Evolutionary conservation across 2,329 filamentous ascomycete genomes (phyloP), one percentile per base, ranked within the genome.

Genomic region (Trichophyton schoenleinii): DNA sequence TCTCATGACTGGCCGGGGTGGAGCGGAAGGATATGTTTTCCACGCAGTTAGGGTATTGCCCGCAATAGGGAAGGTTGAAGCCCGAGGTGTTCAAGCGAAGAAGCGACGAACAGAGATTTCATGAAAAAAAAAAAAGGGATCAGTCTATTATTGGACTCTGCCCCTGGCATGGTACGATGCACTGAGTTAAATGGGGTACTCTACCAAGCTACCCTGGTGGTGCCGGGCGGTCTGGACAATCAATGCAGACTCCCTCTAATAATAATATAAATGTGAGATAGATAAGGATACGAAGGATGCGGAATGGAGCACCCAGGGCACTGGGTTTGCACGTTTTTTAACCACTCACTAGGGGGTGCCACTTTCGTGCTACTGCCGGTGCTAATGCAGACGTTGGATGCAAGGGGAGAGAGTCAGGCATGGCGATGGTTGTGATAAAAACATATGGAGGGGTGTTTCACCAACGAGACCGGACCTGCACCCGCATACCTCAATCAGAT

Each of bases 11-110:
- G 85, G 85, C 42, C 82, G 83, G 46, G 94, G 94, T 20, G 92
- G 92, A 0, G 85, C 90, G 0, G 92, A 97, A 70, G 94, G 94
- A 0, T 99, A 89, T 72, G 72, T 99, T 2, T 91, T 97, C 67
- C 92, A 90, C 31, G 92, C 82, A 0, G 89, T 87, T 71, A 83
- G 86, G 66, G 90, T 94, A 0, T 77, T 92, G 53, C 94, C 94
- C 0, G 84, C 88, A 0, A 83, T 89, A 68, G 89, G 88, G 1
- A 85, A 82, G 67, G 87, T 96, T 3, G 87, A 90, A 69, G 92
- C 92, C 1, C 84, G 90, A 63, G 94, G 94, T 0, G 87, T 87
- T 69, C 85, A 84, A 60, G 72, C 75, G 46, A 72, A 73, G 60
- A 88, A 89, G 74, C 84, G 83, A 74, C 85, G 84, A 72, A 48